These are phyloP conservation scores for Trichoderma simmonsii DNA, from an alignment of 2,329 filamentous ascomycete genomes.

Conservation along the genomic window DNA sequence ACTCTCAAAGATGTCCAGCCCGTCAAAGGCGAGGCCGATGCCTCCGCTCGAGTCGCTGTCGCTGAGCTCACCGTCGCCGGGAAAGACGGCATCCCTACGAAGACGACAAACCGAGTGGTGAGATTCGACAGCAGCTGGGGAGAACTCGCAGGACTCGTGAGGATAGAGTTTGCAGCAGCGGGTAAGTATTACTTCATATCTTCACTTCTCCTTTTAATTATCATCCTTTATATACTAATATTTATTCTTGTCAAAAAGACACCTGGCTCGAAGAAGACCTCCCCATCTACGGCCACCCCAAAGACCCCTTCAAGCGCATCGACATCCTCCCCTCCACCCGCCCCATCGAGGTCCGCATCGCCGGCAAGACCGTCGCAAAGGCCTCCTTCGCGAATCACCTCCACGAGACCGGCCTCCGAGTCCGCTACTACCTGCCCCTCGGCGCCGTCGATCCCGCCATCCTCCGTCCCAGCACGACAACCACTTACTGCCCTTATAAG, in stretches of 20 bases:
- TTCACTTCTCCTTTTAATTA: accelerated
- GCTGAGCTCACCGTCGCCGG: slow-evolving; percentile 32
- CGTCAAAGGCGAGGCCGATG: slow-evolving; percentile 28
- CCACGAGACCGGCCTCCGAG: slow-evolving; percentile 57
- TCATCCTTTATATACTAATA: not conserved
- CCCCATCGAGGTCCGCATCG: slow-evolving; percentile 47
- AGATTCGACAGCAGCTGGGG: slow-evolving; percentile 38
- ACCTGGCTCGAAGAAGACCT: slow-evolving; percentile 55
- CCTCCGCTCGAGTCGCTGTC: slow-evolving; percentile 28
- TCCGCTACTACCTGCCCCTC: slow-evolving; percentile 57
- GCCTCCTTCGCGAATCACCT: slow-evolving; percentile 50
- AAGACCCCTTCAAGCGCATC: slow-evolving; percentile 64
- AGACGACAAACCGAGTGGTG: slow-evolving; percentile 34
- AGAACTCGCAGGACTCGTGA: slow-evolving; percentile 31
- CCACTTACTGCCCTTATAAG: slow-evolving; percentile 65
- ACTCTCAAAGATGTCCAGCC: slow-evolving; percentile 27
- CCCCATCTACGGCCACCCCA: slow-evolving; percentile 60
- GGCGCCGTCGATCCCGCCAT: slow-evolving; percentile 45
- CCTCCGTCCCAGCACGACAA: slow-evolving; percentile 48
- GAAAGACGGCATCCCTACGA: slow-evolving; percentile 25
- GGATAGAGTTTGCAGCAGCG: slow-evolving; percentile 37
- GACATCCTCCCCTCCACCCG: slow-evolving; percentile 58
- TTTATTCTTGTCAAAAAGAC: slow-evolving; percentile 25
- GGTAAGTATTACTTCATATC: slow-evolving; percentile 23
- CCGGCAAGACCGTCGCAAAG: slow-evolving; percentile 47